Evolutionary conservation across 2,329 filamentous ascomycete genomes (phyloP), one percentile per base, ranked within the genome.

Genomic region (Trichoderma simmonsii): DNA sequence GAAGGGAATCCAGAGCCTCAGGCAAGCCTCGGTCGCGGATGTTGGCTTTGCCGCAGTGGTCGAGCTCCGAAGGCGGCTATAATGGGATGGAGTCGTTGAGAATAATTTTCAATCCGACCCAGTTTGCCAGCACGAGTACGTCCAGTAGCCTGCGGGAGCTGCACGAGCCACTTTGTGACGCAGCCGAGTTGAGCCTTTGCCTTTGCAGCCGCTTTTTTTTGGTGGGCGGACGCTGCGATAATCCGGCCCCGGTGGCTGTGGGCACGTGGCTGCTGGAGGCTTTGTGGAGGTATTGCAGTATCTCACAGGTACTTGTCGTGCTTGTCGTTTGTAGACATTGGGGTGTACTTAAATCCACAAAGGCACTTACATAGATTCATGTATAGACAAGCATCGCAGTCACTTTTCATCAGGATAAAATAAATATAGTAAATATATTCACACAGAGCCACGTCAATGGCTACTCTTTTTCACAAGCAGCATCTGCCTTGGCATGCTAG

Each of bases 31-130:
- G 62, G 54, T 64, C 57, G 57, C 69, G 59, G 24, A 59, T 59
- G 65, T 64, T 28, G 28, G 57, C 32, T 56, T 57, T 71, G 69
- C 67, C 71, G 66, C 70, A 59, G 71, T 68, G 73, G 73, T 71
- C 73, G 65, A 74, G 74, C 71, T 75, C 71, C 71, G 71, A 65
- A 63, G 66, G 61, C 71, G 56, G 63, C 48, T 57, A 70, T 66
- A 66, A 74, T 73, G 74, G 71, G 59, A 70, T 69, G 73, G 73
- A 72, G 67, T 72, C 67, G 74, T 73, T 73, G 74, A 75, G 74
- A 75, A 75, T 73, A 75, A 75, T 75, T 75, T 75, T 75, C 74
- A 75, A 67, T 61, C 73, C 73, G 70, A 70, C 64, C 34, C 71
- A 68, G 65, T 68, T 68, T 68, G 65, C 26, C 65, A 39, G 65